Base-by-base conservation (phyloP, 208 protist species). In the Phytomonas francai region DNA sequence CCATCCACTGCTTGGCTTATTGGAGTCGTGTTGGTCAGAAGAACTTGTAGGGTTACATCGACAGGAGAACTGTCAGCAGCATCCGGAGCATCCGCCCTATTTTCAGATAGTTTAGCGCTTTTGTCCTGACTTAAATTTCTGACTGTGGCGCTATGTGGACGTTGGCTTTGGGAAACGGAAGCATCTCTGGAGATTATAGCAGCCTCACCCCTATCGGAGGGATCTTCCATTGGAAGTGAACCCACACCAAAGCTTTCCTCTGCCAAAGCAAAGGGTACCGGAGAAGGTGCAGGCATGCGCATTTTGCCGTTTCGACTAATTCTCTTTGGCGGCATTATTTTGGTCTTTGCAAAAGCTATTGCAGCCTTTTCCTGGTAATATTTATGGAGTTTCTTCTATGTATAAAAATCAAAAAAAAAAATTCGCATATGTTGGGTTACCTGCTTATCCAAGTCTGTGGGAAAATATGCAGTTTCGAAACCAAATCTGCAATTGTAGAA, bases 21-120 rank as follows among this genome's bases (percentile, higher is more conserved):
- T 11, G 72, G 73, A 30, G 76, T 79, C 11, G 71, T 76, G 29
- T 78, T 80, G 51, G 78, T 69, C 32, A 87, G 64, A 12, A 94
- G 77, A 28, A 67, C 60, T 58, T 83, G 72, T 29, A 89, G 74
- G 6, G 80, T 66, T 3, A 72, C 74, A 33, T 89, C 83, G 14
- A 73, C 75, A 14, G 88, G 68, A 3, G 87, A 80, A 16, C 58
- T 73, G 19, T 71, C 65, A 11, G 73, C 76, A 6, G 63, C 56
- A 36, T 81, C 77, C 4, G 16, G 45, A 54, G 19, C 45, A 54
- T 54, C 19, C 19, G 19, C 45, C 19, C 45, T 19, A 54, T 54
- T 25, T 19, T 54, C 45, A 25, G 2, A n/a, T 19, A n/a, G 25
- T 59, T 30, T 54, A 54, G 45, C 19, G 45, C 1, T 19, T 54